Evolutionary conservation across 768 basidiomycete species (phyloP), one percentile per base, ranked within the genome.

Genomic region (Calvatia gigantea): DNA sequence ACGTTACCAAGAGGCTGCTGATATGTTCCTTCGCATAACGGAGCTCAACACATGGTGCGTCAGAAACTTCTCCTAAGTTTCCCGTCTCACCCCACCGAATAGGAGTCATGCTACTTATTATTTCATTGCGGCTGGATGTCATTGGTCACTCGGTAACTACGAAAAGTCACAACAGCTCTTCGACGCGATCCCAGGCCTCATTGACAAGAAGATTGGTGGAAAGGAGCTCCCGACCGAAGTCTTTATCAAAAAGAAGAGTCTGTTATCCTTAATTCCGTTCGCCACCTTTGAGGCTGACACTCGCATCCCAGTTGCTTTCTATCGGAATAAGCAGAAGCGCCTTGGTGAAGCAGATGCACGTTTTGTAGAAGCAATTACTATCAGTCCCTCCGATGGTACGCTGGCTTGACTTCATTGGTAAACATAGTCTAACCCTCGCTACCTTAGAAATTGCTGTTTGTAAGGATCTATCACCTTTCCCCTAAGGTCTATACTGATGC

Each of bases 61-160:
- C 31, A 11, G 33, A 1, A 7, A 32, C 8, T 15, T 6, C 28
- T 1, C 25, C 46, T 31, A 11, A 31, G 23, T 58, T 14, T 25
- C 14, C 4, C 12, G 17, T 15, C 12, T 60, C 6, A 12, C 38
- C 3, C 33, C 12, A 42, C 28, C n/a, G 6, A 37, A 23, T 59
- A 87, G 87, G 87, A 86, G 84, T 63, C 89, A 88, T 49, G 87
- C 80, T 2, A 91, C 89, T 8, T 91, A 91, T 66, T 83, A 84
- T 60, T 89, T 86, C 65, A 79, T 90, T 31, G 84, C 87, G 19
- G 87, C 85, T n/a, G 86, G 89, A 1, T 91, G 89, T 62, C 76
- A 85, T 60, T 63, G 86, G 45, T 81, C 84, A 0, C 59, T 84
- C 7, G 77, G 79, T 28, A 73, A 87, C 55, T 65, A 71, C n/a